phyloP scores from a whole-genome alignment of 2,329 filamentous ascomycete genomes.

The Nemania abortiva region DNA sequence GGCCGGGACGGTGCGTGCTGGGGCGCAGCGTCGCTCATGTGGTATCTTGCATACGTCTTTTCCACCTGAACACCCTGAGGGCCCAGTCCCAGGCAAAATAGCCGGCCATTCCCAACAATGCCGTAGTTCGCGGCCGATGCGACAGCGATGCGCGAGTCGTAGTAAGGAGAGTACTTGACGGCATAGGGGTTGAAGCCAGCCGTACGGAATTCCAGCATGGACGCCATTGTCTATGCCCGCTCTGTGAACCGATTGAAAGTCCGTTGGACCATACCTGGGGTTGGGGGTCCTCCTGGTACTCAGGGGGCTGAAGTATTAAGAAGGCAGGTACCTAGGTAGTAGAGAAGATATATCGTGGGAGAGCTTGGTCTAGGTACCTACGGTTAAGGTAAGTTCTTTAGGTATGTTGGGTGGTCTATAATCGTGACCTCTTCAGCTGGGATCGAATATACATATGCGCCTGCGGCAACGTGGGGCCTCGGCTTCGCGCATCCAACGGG shows the following conservation, averaged over 20 bases:
- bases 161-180: conserved; percentile 98
- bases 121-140: conserved; percentile 95
- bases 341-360: too few relatives aligned
- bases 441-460: too few relatives aligned
- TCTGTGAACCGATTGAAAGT: conserved; percentile 20
- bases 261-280: conserved; percentile 16
- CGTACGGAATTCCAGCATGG: conserved; percentile 94
- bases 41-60: conserved; percentile 72
- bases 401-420: too few relatives aligned
- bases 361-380: too few relatives aligned
- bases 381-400: too few relatives aligned
- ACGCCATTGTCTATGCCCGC: conserved; percentile 52
- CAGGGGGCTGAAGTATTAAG: background rate
- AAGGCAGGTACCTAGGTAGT: background rate
- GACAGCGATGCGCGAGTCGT: conserved; percentile 93
- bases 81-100: conserved; percentile 87
- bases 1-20: background rate
- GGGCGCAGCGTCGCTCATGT: background rate
- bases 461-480: conserved; percentile 43
- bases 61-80: conserved; percentile 85
- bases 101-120: conserved; percentile 92
- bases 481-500: conserved; percentile 37
- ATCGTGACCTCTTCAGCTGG: too few relatives aligned
- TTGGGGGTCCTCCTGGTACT: conserved; percentile 8
- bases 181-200: conserved; percentile 95